Evolutionary conservation across 495 filamentous ascomycete species (phyloP).

Genomic region (Podospora sp.): DNA sequence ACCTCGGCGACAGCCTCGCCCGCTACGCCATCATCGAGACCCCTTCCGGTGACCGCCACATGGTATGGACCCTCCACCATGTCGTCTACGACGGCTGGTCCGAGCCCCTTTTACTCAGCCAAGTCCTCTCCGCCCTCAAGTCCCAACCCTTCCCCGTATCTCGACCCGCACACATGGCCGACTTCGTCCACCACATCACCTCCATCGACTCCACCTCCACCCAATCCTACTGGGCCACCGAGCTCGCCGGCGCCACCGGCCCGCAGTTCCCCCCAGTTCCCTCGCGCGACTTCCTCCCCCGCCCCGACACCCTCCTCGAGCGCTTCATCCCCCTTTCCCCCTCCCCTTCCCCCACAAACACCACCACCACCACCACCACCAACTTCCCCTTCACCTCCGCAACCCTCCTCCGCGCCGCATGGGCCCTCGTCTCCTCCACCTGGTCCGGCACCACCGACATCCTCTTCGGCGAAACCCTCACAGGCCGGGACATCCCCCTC

Average conservation of each 20-base stretch:
- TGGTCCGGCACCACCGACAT: conserved; percentile 42
- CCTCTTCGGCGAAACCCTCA: conserved; percentile 45
- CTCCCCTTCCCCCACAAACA: no score
- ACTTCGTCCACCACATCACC: conserved; percentile 49
- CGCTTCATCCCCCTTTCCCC: conserved; percentile 15
- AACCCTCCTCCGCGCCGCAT: conserved; percentile 46
- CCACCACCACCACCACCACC: no score
- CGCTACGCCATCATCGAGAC: conserved; percentile 28
- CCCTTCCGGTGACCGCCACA: conserved; percentile 1
- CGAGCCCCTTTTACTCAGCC: conserved; percentile 38
- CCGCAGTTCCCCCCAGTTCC: conserved; percentile 31
- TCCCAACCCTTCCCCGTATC: conserved; percentile 17
- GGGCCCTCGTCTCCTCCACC: conserved; percentile 46
- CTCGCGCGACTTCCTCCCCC: conserved; percentile 25
- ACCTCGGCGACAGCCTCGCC: conserved; percentile 26
- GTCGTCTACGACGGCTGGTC: conserved; percentile 69
- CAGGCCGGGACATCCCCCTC: conserved; percentile 50
- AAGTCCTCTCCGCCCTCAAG: conserved; percentile 19
- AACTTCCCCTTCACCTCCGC: conserved; percentile 29
- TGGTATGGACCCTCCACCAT: conserved; percentile 59
- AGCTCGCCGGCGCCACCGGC: conserved; percentile 20
- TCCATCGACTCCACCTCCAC: conserved; percentile 4
- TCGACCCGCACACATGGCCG: conserved; percentile 32
- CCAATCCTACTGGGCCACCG: conserved; percentile 20
- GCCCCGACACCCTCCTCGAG: conserved; percentile 18